Evolutionary conservation across 2,329 filamentous ascomycete genomes (phyloP).

Genomic region (Didymella arachidicola): DNA sequence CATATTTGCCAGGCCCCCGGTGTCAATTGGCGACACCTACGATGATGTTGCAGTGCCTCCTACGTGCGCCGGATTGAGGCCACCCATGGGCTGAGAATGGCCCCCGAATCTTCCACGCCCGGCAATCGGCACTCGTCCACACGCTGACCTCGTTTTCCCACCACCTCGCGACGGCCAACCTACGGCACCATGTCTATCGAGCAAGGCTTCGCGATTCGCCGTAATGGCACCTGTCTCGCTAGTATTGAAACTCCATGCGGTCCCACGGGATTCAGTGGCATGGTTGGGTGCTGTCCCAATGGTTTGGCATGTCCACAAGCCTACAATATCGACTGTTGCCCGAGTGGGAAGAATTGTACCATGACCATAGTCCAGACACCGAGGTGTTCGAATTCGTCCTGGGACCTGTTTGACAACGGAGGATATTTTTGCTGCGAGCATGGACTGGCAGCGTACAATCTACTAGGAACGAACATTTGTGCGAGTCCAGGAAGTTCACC

Average conservation of each 20-base stretch:
- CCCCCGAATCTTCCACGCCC: neutral
- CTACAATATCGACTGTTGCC: conserved; percentile 20
- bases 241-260: neutral
- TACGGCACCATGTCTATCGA: conserved; percentile 2
- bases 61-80: neutral
- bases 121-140: neutral
- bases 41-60: neutral
- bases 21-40: neutral
- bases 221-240: conserved; percentile 4
- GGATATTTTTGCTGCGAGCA: conserved; percentile 23
- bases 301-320: conserved; percentile 8
- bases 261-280: neutral
- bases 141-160: neutral
- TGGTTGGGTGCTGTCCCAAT: conserved; percentile 8
- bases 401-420: conserved; percentile 21
- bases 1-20: neutral
- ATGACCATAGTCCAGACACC: conserved; percentile 4
- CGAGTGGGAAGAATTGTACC: conserved; percentile 4
- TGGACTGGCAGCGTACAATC: conserved; percentile 8
- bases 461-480: conserved; percentile 5
- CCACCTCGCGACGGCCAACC: neutral
- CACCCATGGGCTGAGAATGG: conserved; percentile 1
- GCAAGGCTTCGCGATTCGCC: conserved; percentile 10
- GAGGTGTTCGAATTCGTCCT: conserved; percentile 17
- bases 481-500: conserved; percentile 1